Conservation (phyloP, 2,329 filamentous ascomycete species). For the Fusarium sp. region DNA sequence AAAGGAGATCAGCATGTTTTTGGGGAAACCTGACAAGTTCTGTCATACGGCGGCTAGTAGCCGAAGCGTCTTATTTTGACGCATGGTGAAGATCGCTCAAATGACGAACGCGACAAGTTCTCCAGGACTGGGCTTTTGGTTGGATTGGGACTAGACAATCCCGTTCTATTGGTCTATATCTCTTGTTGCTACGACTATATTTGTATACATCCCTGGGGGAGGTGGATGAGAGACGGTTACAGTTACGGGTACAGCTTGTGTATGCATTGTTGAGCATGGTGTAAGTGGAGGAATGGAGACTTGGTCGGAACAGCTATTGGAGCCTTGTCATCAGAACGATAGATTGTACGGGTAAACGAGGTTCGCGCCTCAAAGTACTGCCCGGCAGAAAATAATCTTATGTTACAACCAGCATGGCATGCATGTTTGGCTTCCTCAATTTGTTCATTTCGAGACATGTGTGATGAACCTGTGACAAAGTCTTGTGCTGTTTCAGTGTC, state of each 20-base stretch:
- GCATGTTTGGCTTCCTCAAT: constrained; percentile 37
- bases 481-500: not conserved
- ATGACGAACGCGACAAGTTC: constrained; percentile 27
- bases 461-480: constrained; percentile 12
- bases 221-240: constrained; percentile 30
- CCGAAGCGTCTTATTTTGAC: constrained; percentile 23
- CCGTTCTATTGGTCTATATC: constrained; percentile 22
- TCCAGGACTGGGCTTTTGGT: constrained; percentile 19
- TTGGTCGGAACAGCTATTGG: constrained; percentile 41
- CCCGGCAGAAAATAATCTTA: constrained; percentile 51
- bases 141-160: constrained; percentile 26
- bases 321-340: constrained; percentile 50
- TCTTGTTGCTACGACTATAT: constrained; percentile 30
- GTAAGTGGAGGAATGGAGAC: constrained; percentile 45
- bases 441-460: constrained; percentile 8
- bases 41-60: constrained; percentile 29
- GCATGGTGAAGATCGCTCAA: constrained; percentile 27
- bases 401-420: constrained; percentile 51
- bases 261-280: constrained; percentile 46
- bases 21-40: constrained; percentile 25
- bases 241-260: constrained; percentile 35
- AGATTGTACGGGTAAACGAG: constrained; percentile 56
- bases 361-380: constrained; percentile 54
- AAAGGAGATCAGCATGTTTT: constrained; percentile 25
- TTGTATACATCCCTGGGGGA: constrained; percentile 49